These are phyloP conservation scores for Inga leiocalycina DNA, from an alignment of 306 rosid genomes.

Conservation along the genomic window DNA sequence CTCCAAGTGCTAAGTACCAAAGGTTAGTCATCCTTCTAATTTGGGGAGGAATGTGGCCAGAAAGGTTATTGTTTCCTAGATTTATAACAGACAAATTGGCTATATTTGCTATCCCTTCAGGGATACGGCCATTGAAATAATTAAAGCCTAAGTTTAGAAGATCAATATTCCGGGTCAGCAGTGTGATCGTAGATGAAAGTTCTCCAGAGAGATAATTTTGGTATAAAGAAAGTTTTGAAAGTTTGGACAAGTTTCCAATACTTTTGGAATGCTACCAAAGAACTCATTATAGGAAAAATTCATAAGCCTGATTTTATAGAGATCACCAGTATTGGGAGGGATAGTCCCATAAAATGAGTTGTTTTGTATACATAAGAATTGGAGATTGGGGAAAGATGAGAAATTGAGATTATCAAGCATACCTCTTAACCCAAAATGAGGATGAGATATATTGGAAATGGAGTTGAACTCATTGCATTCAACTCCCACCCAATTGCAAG, in stretches of 20 bases:
- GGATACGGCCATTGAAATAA: background rate
- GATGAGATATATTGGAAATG: background rate
- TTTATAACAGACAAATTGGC: background rate
- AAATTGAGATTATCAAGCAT: background rate
- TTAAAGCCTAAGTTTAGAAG: too few species aligned
- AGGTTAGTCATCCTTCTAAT: background rate
- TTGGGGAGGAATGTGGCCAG: background rate
- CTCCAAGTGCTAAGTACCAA: background rate
- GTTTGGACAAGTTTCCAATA: background rate
- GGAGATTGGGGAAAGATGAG: background rate
- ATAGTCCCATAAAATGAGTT: too few species aligned
- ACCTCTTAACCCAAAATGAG: background rate
- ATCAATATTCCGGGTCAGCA: background rate
- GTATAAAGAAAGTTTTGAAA: too few species aligned
- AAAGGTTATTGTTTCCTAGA: too few species aligned
- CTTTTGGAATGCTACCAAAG: background rate
- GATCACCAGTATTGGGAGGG: background rate
- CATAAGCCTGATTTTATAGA: background rate
- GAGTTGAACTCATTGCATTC: background rate
- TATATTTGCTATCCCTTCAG: background rate
- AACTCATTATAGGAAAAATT: background rate
- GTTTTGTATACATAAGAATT: too few species aligned
- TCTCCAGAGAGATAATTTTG: background rate
- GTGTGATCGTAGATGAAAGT: background rate
- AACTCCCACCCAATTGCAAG: background rate